Base-by-base conservation (phyloP, 176 grass and related monocot genomes). In the Aegilops sharonensis region DNA sequence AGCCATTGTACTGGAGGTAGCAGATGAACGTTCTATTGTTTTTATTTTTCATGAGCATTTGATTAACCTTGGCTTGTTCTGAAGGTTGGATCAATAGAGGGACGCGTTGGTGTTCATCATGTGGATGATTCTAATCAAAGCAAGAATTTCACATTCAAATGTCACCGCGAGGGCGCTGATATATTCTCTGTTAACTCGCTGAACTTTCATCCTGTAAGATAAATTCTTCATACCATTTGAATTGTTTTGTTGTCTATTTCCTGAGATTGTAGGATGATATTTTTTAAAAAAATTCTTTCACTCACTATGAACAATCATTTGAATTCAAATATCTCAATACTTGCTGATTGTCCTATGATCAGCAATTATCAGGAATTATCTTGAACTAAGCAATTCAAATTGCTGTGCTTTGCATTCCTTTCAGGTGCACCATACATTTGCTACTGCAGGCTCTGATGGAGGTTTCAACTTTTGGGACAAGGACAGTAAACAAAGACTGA, bases 141-240 rank as follows among this genome's bases (percentile, higher is more conserved):
- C 52, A 98, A 91, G 87, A 98, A 94, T 84, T 98, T 94, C 64
- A 95, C 95, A 40, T 98, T 98, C 86, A 98, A 95, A 93, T 95
- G 95, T 74, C 95, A 98, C 81, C 87, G 95, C 14, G 91, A 94
- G 66, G 86, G 74, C 64, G 89, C 43, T 81, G 93, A 95, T 2
- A 98, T 98, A 89, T 95, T 91, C 78, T 87, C 93, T 72, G 91
- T 98, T 87, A 95, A 95, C 75, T 93, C 91, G 76, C 75, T 98
- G 78, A 95, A 92, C 81, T 98, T 98, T 65, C 95, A 95, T 85
- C 95, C 95, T 77, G 93, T 95, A 90, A 98, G 95, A 68, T 11
- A 71, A 48, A 60, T 79, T 48, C 14, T 21, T 54, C 34, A 74
- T 43, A 32, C 21, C 18, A 73, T 64, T 72, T 31, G 32, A 37